Base-by-base conservation (phyloP, 441 rosid genomes). In the Francoa sonchifolia region DNA sequence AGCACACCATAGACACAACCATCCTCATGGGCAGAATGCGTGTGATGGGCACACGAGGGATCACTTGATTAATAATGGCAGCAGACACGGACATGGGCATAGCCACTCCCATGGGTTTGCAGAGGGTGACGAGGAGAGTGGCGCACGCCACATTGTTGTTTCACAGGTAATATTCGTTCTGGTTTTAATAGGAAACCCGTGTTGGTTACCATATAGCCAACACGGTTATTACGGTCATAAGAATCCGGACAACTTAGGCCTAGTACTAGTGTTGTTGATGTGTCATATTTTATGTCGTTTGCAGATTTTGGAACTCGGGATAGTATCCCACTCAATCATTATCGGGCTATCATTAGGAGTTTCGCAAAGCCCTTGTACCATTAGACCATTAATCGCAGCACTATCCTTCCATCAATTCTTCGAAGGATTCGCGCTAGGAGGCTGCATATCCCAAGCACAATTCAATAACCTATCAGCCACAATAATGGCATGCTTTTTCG, bases 391-490 rank as follows among this genome's bases (percentile, higher is more conserved):
- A 22, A 77, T 85, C 2, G 68, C 92, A 0, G 98, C 95, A 13
- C 58, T 89, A 20, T 85, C 94, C 16, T 89, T 82, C 53, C 96
- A 89, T 46, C 98, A 89, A 25, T 89, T 89, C 74, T 89, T 88
- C 11, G 98, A 85, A 76, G 98, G 98, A 10, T 79, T 89, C 17
- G 94, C 96, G 0, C 82, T 89, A 0, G 98, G 98, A 39, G 98
- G 95, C 25, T 85, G 96, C 72, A 74, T 89, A 6, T 77, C 86
- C 1, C 94, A 89, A 57, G 98, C 98, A 0, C 72, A 63, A 34
- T 73, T 85, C 61, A 77, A 68, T 52, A 61, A 57, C 0, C 31
- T 39, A 0, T 69, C 83, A 5, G 58, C 92, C 1, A 36, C 74
- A 2, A 0, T 77, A 11, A 89, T 89, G 98, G 94, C 98, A 0